Evolutionary conservation across 2,329 filamentous ascomycete genomes (phyloP).

Genomic region (Cercospora sesami): DNA sequence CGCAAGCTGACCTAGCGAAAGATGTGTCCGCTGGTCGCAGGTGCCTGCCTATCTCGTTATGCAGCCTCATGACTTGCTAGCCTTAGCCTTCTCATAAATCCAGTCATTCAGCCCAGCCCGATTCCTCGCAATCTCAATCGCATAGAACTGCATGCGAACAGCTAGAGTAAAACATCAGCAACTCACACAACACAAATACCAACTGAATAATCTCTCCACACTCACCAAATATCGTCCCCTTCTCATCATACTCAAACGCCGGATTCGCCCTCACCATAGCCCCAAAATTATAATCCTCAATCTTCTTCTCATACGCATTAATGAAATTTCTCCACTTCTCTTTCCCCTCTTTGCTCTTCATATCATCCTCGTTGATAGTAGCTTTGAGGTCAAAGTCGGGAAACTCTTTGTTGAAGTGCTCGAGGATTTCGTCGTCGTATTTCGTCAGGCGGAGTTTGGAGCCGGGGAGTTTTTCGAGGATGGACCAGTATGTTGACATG

Average conservation of each 20-base stretch:
- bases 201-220: neutral
- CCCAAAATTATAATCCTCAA: constrained; percentile 98
- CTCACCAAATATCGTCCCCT: constrained; percentile 88
- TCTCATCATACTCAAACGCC: constrained; percentile 79
- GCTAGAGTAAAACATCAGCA: constrained; percentile 38
- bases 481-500: constrained; percentile 94
- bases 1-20: neutral
- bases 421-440: constrained; percentile 91
- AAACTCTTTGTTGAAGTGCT: constrained; percentile 82
- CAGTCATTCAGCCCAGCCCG: constrained; percentile 89
- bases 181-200: neutral
- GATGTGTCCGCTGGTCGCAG: neutral
- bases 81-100: constrained; percentile 76
- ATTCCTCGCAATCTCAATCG: constrained; percentile 77
- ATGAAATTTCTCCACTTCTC: constrained; percentile 93
- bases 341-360: constrained; percentile 98
- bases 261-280: constrained; percentile 82
- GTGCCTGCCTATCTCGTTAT: neutral
- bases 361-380: constrained; percentile 83
- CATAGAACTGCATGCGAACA: constrained; percentile 81
- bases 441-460: constrained; percentile 89
- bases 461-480: constrained; percentile 86
- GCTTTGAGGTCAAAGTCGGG: constrained; percentile 85
- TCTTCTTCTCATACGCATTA: constrained; percentile 86
- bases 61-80: constrained; percentile 49